Base-by-base conservation (phyloP, 2,329 filamentous ascomycete genomes). In the Colletotrichum magnum region DNA sequence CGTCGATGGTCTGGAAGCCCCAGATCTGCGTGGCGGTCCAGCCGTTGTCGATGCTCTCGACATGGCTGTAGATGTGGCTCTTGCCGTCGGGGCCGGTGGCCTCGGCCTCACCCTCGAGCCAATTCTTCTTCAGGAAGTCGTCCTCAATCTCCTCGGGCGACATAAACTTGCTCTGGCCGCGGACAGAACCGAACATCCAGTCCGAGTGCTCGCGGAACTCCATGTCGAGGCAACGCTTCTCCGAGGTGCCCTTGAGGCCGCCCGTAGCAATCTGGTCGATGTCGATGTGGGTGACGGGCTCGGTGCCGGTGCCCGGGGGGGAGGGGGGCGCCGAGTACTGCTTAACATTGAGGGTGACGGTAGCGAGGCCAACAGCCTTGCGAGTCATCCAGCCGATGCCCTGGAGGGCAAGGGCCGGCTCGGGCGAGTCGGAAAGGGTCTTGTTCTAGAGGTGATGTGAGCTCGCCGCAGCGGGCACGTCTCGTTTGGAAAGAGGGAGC, bases 101-200 rank as follows among this genome's bases (percentile, higher is more conserved):
- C 71, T 85, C 84, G 10, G 78, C 80, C 2, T 85, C 83, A 70
- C 88, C 89, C 59, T 86, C 83, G 16, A 89, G 75, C 87, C 92
- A 94, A 36, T 87, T 88, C 57, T 84, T 79, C 71, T 83, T 84
- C 62, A 91, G 83, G 65, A 81, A 88, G 5, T 84, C 87, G 74
- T 91, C 88, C n/a, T 82, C 78, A 45, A 89, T 79, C 18, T 86
- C 84, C 18, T 80, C 83, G 21, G 81, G 76, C 12, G 74, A 77
- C 68, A 88, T 73, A 77, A 86, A 90, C 53, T 83, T 80, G 51
- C 86, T 88, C 69, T 85, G 85, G 66, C 92, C 93, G 59, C 84
- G 83, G 71, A 96, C 87, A 64, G 81, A 83, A 68, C 94, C 94
- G 78, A 97, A 97, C 73, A 97, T 88, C 85, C 90, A 91, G 84